A percentile compares a stretch with the other conserved stretches of the same genome.
Conservation (phyloP, 2,329 filamentous ascomycete species). For the Talaromyces sp. region DNA sequence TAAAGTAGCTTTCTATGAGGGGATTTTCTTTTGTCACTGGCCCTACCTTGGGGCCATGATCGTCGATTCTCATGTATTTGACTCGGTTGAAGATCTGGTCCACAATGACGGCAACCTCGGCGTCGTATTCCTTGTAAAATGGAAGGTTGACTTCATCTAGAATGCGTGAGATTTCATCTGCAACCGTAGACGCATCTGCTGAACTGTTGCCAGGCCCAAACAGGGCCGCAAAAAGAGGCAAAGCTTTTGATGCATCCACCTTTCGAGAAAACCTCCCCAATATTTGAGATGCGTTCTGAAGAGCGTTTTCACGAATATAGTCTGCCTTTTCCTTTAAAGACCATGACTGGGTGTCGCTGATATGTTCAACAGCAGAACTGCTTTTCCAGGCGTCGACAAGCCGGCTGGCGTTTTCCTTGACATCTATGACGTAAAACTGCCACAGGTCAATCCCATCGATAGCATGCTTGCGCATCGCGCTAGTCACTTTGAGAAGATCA, state of each 20-base stretch:
- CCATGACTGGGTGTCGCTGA: conserved; percentile 43
- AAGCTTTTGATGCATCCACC: conserved; percentile 65
- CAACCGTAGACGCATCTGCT: conserved; percentile 39
- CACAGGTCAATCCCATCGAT: conserved; percentile 75
- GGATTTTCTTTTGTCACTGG: conserved; percentile 72
- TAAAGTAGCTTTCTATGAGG: conserved; percentile 92
- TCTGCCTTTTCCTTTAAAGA: conserved; percentile 55
- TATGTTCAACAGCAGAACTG: conserved; percentile 39
- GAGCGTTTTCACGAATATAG: conserved; percentile 62
- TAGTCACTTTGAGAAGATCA: conserved; percentile 78
- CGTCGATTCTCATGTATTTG: conserved; percentile 92
- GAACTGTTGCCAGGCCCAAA: conserved; percentile 60
- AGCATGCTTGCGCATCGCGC: conserved; percentile 74
- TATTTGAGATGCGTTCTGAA: conserved; percentile 67
- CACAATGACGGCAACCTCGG: conserved; percentile 74
- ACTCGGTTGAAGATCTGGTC: conserved; percentile 91
- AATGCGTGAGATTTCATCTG: conserved; percentile 54
- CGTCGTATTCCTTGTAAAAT: conserved; percentile 89
- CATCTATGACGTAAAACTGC: conserved; percentile 88
- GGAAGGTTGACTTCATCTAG: conserved; percentile 81
- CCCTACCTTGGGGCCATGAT: conserved; percentile 81
- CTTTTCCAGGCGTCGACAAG: conserved; percentile 66
- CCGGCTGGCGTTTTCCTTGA: conserved; percentile 65
- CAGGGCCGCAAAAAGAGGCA: conserved; percentile 62
- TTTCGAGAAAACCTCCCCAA: conserved; percentile 73